Percentiles rank a stretch among this genome's conserved stretches.
Evolutionary conservation across 257 asterid species (phyloP).

Genomic region (Pogostemon cablin): DNA sequence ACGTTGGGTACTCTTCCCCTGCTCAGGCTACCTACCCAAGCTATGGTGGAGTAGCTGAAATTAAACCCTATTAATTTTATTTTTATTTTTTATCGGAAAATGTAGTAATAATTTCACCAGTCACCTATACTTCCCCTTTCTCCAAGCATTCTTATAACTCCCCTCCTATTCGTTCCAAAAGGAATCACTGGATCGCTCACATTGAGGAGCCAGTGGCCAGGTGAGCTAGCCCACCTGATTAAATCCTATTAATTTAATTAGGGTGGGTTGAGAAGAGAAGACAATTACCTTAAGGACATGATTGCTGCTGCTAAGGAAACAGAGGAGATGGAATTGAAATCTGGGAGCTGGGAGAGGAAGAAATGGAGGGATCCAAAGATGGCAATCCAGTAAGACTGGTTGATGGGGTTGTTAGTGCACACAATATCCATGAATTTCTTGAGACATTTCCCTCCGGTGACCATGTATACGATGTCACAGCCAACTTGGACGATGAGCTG

Average conservation of each 20-base stretch:
- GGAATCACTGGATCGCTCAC: no score
- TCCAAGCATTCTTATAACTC: no score
- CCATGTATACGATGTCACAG: conserved; percentile 75
- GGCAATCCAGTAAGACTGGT: conserved; percentile 80
- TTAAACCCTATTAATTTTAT: no score
- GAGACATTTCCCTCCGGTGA: conserved; percentile 76
- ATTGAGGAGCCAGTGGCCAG: no score
- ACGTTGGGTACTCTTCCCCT: conserved; percentile 61
- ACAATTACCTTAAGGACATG: conserved; percentile 73
- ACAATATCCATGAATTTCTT: conserved; percentile 67
- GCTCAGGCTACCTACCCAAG: conserved; percentile 74
- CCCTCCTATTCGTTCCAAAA: no score
- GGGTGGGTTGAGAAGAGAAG: background rate
- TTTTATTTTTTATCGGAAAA: no score
- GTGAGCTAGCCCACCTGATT: no score
- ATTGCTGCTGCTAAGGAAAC: conserved; percentile 86
- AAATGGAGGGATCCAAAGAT: conserved; percentile 80
- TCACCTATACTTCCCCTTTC: no score
- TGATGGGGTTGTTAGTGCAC: conserved; percentile 52
- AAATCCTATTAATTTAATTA: no score
- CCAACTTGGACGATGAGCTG: conserved; percentile 76
- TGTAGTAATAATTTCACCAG: no score
- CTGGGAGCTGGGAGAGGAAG: conserved; percentile 85
- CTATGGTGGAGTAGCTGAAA: conserved; percentile 78
- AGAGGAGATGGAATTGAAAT: conserved; percentile 75